phyloP scores from a whole-genome alignment of 306 rosid species.

The Astragalus membranaceus region DNA sequence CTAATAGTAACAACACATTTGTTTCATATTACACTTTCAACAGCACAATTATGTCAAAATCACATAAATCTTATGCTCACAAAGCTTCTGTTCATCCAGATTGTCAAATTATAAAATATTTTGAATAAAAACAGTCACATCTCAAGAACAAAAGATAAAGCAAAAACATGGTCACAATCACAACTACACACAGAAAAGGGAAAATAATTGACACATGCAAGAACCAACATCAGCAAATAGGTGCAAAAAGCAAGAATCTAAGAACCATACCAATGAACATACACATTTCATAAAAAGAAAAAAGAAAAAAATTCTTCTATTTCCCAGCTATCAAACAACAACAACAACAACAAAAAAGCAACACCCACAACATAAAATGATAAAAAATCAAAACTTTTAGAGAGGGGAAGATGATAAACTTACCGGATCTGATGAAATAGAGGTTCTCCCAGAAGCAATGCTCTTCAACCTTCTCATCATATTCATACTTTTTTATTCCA shows the following conservation, averaged over 20 bases:
- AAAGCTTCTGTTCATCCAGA: neutral
- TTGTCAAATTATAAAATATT: neutral
- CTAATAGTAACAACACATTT: neutral
- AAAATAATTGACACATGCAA: neutral
- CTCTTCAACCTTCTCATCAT: conserved; percentile 95
- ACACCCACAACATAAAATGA: neutral
- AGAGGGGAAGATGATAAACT: conserved; percentile 4
- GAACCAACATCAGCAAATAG: neutral
- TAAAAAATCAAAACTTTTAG: neutral
- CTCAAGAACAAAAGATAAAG: neutral
- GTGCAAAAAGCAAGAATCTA: neutral
- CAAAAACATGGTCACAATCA: neutral
- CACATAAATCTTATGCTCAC: neutral
- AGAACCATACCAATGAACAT: neutral
- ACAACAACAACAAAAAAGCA: neutral
- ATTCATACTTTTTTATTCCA: conserved; percentile 29
- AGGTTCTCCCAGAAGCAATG: conserved; percentile 94
- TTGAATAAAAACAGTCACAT: neutral
- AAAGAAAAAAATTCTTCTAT: neutral
- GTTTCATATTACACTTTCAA: neutral
- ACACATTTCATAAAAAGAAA: neutral
- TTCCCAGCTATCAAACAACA: neutral
- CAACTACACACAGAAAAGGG: neutral
- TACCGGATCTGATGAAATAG: conserved; percentile 91
- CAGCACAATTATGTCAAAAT: conserved; percentile 6